Evolutionary conservation across 352 stramenopile genomes (phyloP), one percentile per base, ranked within the genome.

Genomic region (Pythium phragmiticola): DNA sequence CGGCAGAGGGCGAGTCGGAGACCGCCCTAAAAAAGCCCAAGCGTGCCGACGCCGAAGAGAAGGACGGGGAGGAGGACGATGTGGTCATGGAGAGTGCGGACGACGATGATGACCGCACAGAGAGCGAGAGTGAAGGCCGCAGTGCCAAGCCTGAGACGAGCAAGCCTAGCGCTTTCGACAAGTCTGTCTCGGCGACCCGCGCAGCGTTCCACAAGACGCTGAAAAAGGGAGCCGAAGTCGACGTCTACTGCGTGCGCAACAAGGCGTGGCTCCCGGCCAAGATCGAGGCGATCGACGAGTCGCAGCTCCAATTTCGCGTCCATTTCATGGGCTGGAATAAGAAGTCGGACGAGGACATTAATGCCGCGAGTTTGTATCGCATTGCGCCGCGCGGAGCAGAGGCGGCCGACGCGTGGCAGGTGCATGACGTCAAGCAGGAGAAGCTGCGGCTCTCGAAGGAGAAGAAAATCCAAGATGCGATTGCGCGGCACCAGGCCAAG

Each of bases 241-340:
- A 92, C 53, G 77, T 90, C 17, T 89, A 69, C 51, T 84, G 82
- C 52, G 61, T 77, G 47, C 45, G 67, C 36, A 81, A 69, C 19
- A 76, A 84, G 37, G 56, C 63, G 47, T 92, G 83, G 83, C 64
- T 90, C 50, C 65, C 83, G 4, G 81, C 81, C 30, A 87, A 83
- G 60, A 74, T 90, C 42, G 73, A 83, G 16, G 41, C 36, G 4
- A 43, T 76, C 12, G 48, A 73, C 49, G 74, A 74, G 3, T 58
- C 63, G 28, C n/a, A 54, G 33, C 28, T 33, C 2, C 23, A 57
- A 13, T 78, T 71, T 53, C 74, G 41, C 34, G 71, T 92, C 57
- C 81, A 90, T 50, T 92, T 79, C 60, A 78, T 92, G 69, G 80
- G 76, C 33, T 90, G 80, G 81, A 88, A 77, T 57, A 78, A 78